Conservation (phyloP, 176 grass and related monocot genomes). For the Chloris gayana region DNA sequence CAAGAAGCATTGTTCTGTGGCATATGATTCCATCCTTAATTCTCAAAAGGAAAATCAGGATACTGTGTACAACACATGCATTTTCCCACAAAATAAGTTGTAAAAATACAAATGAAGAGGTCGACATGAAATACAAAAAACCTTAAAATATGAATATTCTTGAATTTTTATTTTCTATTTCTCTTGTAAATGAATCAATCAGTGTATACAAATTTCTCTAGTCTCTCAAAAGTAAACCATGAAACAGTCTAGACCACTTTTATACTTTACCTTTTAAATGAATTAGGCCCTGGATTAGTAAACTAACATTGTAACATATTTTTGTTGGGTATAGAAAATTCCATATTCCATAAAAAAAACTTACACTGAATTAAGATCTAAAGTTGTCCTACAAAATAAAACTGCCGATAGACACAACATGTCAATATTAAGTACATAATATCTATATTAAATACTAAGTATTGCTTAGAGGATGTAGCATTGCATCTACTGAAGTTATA, state of each 20-base stretch:
- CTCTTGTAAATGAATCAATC: neutral
- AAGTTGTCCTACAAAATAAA: neutral
- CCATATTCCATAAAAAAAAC: too few relatives aligned
- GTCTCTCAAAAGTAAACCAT: neutral
- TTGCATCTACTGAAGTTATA: too few relatives aligned
- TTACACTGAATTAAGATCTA: neutral
- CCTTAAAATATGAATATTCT: neutral
- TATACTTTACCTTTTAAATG: neutral
- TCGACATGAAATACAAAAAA: constrained; percentile 15
- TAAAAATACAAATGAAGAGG: neutral
- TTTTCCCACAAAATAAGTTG: neutral
- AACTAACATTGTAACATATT: neutral
- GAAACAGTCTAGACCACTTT: neutral
- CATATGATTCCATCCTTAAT: constrained; percentile 3
- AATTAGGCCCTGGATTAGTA: neutral
- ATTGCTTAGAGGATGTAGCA: too few relatives aligned
- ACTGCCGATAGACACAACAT: neutral
- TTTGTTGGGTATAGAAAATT: neutral
- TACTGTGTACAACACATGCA: neutral
- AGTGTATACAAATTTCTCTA: neutral
- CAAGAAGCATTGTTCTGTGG: neutral
- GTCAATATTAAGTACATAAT: neutral
- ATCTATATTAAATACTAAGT: too few relatives aligned
- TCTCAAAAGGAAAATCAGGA: neutral
- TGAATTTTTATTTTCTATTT: neutral